Percentiles rank a stretch among this genome's conserved stretches.
These are phyloP conservation scores for Backusella australiensis DNA, from an alignment of 192 early-diverging fungal genomes.

Conservation along the genomic window DNA sequence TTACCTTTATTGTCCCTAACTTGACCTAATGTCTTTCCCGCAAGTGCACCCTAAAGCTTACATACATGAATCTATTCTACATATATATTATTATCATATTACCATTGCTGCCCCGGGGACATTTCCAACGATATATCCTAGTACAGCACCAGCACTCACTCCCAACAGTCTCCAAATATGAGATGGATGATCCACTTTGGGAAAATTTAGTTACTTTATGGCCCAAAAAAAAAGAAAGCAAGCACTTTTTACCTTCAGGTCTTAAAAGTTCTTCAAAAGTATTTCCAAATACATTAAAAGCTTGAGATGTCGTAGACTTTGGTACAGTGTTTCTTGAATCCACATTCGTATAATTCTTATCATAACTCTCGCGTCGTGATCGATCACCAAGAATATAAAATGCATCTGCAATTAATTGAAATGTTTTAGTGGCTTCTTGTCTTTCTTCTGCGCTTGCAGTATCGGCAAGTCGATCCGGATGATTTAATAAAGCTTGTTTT, in stretches of 20 bases:
- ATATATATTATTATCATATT: not conserved
- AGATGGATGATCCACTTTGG: slow-evolving; percentile 25
- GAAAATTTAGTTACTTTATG: not conserved
- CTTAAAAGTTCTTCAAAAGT: slow-evolving; percentile 31
- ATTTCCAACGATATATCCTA: slow-evolving; percentile 30
- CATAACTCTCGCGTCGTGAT: slow-evolving; percentile 24
- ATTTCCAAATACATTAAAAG: slow-evolving; percentile 23
- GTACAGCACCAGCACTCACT: slow-evolving; percentile 21
- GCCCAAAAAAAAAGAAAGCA: not conserved
- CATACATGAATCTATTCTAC: not conserved
- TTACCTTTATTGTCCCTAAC: slow-evolving; percentile 58
- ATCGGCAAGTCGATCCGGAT: slow-evolving; percentile 26
- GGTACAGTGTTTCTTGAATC: not conserved
- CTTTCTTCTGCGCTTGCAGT: slow-evolving; percentile 5
- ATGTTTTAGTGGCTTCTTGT: slow-evolving; percentile 21
- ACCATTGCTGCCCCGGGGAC: slow-evolving; percentile 24
- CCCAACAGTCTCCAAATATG: slow-evolving; percentile 27
- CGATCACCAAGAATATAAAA: slow-evolving; percentile 29
- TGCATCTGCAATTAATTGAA: slow-evolving; percentile 28
- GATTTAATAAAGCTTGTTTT: slow-evolving; percentile 26
- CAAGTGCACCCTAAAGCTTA: slow-evolving; percentile 49
- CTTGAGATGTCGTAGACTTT: not conserved
- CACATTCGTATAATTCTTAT: slow-evolving; percentile 2
- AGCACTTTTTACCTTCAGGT: slow-evolving; percentile 11
- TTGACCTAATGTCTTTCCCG: slow-evolving; percentile 58